Conservation (phyloP, 2,329 filamentous ascomycete genomes). For the Trichoderma sp. region DNA sequence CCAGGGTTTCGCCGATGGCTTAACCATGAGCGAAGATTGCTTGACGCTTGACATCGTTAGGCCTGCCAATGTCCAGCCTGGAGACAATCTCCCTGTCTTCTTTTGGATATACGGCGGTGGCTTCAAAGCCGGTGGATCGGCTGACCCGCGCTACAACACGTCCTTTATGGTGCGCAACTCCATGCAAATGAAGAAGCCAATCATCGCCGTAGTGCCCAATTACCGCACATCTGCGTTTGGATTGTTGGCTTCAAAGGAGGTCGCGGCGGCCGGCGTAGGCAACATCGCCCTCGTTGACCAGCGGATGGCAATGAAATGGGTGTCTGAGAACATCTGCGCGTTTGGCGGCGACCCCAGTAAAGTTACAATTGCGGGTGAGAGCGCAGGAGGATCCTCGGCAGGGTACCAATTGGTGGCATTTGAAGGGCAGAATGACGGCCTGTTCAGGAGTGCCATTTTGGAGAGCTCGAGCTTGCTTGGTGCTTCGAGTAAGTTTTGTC, state of each 20-base stretch:
- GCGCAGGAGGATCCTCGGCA: conserved; percentile 47
- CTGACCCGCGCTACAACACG: conserved; percentile 18
- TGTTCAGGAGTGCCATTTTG: conserved; percentile 22
- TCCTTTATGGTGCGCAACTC: conserved; percentile 18
- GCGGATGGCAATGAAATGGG: conserved; percentile 53
- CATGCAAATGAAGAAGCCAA: conserved; percentile 20
- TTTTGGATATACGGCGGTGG: conserved; percentile 28
- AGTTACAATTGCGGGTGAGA: conserved; percentile 58
- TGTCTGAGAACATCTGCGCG: conserved; percentile 53
- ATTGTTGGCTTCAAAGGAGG: conserved; percentile 22
- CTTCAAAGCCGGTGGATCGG: conserved; percentile 17
- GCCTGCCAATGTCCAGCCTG: conserved; percentile 1
- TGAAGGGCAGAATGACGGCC: conserved; percentile 12
- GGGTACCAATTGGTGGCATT: conserved; percentile 22
- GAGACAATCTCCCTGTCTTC: conserved; percentile 20
- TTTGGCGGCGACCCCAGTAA: conserved; percentile 53
- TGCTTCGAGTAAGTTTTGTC: conserved; percentile 13
- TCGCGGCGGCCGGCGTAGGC: background rate
- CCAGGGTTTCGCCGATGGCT: conserved; percentile 19
- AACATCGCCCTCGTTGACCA: conserved; percentile 40
- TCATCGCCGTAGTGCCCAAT: conserved; percentile 23
- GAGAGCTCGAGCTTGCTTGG: conserved; percentile 23
- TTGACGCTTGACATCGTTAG: conserved; percentile 23
- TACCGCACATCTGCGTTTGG: conserved; percentile 22
- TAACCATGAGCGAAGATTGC: conserved; percentile 25